Base-by-base conservation (phyloP, 2,329 filamentous ascomycete species). In the Penicillium sp. region DNA sequence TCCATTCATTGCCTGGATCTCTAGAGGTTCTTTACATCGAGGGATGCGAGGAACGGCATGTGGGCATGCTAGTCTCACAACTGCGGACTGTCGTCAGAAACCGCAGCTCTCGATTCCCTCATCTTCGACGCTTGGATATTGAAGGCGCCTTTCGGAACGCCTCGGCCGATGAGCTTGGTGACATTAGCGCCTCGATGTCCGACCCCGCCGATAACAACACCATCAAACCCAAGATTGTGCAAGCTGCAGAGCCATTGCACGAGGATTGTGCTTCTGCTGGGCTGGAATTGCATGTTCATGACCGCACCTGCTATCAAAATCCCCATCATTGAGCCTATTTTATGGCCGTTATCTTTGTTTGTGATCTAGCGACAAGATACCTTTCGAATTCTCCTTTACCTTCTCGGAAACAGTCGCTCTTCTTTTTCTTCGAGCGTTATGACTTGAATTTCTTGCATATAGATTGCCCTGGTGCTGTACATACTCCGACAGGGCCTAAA, bases 111-210 rank as follows among this genome's bases (percentile, higher is more conserved):
- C 63, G 59, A 8, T 69, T 73, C 55, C 58, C 61, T 7, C n/a
- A 17, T 0, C 58, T 75, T 19, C 58, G 57, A 15, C 56, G 60
- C 3, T 7, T 75, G 1, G 65, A 73, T 22, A 67, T 75, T 6
- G 72, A 75, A 45, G 73, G 73, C 0, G 64, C 65, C 38, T 75
- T 75, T 54, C 72, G 69, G 19, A 66, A 71, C 4, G 66, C 67
- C 13, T 62, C 69, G 2, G 67, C 65, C n/a, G 70, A 71, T 22
- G 65, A 68, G 1, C 65, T 65, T 7, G 68, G 56, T 8, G 62
- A 64, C 12, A 19, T 19, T 28, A 37, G 28, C 7, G 30, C 13
- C 22, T 38, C 37, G 4, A 26, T 19, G 1, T 19, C 44, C 0
- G 26, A 42, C 2, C n/a, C 22, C 12, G 9, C n/a, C 7, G 53